Conservation (phyloP, 2,329 filamentous ascomycete species). For the Cladophialophora yegresii region DNA sequence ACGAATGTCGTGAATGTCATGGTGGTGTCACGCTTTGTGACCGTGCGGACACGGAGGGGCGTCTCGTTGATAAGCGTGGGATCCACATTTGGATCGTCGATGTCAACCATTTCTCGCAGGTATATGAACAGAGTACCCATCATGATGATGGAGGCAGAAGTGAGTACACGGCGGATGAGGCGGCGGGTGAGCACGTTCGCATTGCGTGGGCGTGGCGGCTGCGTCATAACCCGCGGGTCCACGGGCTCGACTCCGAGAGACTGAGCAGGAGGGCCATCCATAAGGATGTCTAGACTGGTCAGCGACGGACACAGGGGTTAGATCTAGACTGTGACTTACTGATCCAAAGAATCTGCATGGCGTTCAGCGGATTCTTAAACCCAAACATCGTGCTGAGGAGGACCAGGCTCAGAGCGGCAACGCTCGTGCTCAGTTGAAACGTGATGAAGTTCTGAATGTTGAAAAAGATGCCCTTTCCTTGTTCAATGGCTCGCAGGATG, state of each 20-base stretch:
- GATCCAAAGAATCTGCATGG: slow-evolving; percentile 99
- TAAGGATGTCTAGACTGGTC: slow-evolving; percentile 78
- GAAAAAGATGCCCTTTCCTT: slow-evolving; percentile 99
- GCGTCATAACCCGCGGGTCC: slow-evolving; percentile 89
- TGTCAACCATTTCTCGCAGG: slow-evolving; percentile 85
- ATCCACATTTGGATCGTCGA: slow-evolving; percentile 45
- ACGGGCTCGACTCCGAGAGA: slow-evolving; percentile 95
- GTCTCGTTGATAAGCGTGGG: slow-evolving; percentile 11
- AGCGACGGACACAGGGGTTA: slow-evolving; percentile 30
- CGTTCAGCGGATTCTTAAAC: slow-evolving; percentile 92
- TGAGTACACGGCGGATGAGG: slow-evolving; percentile 81
- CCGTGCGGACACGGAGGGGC: slow-evolving; percentile 54
- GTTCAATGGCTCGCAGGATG: slow-evolving; percentile 92
- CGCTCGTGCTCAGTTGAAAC: slow-evolving; percentile 96
- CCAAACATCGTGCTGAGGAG: slow-evolving; percentile 89
- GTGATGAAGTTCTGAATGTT: slow-evolving; percentile 99
- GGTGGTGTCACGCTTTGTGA: slow-evolving; percentile 92
- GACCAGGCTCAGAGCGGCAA: slow-evolving; percentile 86
- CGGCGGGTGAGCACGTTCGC: slow-evolving; percentile 87
- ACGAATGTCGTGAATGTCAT: slow-evolving; percentile 99
- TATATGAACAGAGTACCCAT: slow-evolving; percentile 89
- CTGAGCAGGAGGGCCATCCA: slow-evolving; percentile 97
- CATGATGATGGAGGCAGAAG: slow-evolving; percentile 87
- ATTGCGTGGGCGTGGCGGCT: slow-evolving; percentile 80
- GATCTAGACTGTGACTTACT: slow-evolving; percentile 61